These are phyloP conservation scores for Mrakia frigida DNA, from an alignment of 768 basidiomycete species.

Conservation along the genomic window DNA sequence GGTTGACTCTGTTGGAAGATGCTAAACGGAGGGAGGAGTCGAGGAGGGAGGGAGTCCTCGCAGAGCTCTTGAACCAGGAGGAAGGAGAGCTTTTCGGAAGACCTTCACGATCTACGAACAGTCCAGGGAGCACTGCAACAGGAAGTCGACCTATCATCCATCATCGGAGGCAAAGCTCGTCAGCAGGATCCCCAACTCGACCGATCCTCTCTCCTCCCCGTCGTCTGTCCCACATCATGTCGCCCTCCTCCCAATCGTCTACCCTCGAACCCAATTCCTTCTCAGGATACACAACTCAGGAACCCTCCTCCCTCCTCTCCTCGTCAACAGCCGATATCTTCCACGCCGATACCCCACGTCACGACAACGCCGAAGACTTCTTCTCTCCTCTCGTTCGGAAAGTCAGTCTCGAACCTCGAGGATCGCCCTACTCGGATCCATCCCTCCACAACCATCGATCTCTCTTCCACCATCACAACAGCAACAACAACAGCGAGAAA, in stretches of 20 bases:
- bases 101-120: neutral
- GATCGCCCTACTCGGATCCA: neutral
- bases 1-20: conserved; percentile 51
- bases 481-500: too few relatives aligned
- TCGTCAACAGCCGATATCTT: conserved; percentile 14
- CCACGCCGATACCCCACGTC: neutral
- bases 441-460: neutral
- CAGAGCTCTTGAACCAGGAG: conserved; percentile 62
- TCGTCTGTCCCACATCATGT: conserved; percentile 19
- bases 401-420: neutral
- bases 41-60: conserved; percentile 55
- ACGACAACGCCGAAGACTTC: conserved; percentile 3
- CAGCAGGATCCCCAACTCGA: neutral
- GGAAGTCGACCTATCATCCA: neutral
- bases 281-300: neutral
- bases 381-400: conserved; percentile 5
- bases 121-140: too few relatives aligned
- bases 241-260: neutral
- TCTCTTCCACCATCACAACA: too few relatives aligned
- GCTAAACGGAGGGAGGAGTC: conserved; percentile 56
- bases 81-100: conserved; percentile 58
- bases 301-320: conserved; percentile 12
- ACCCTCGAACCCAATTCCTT: neutral
- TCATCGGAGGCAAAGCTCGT: neutral
- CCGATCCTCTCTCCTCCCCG: conserved; percentile 8